Evolutionary conservation across 371 early-diverging fungal species (phyloP), one percentile per base, ranked within the genome.

Genomic region (Mortierella sp.): DNA sequence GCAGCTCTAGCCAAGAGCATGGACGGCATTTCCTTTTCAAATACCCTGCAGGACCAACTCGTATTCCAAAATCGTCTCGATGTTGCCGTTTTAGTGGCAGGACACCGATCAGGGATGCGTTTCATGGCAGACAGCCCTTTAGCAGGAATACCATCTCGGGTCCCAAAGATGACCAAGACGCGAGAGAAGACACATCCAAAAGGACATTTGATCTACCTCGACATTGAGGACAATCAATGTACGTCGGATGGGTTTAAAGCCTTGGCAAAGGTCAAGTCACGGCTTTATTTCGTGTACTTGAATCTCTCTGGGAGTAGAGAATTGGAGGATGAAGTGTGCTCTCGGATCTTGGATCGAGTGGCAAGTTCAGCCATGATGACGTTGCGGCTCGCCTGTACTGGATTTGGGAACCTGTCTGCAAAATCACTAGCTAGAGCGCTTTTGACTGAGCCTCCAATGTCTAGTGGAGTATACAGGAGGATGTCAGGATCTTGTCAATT

Each of bases 191-290:
- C 70, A 23, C 70, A 73, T 8, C 26, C 45, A 0, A 53, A 35
- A 19, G 66, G 79, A 13, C 66, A 69, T 37, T 37, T 79, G 47
- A 66, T 79, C 26, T 79, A 72, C 23, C 64, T 79, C 28, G 79
- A 79, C 43, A 66, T 79, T 26, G 74, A 72, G 42, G 70, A 79
- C 40, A 79, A 79, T 29, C 66, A 73, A 7, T 79, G 79, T 34
- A 70, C 74, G 2, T 22, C 32, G 8, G 66, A 79, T 19, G 79
- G 74, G 13, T 79, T 79, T 45, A 63, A 54, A 40, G 40, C 66
- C 0, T 32, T 79, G 49, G 79, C 79, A 3, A 58, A 42, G 7
- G 49, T 79, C 59, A 69, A 69, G 63, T 65, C 74, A 2, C 49
- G 47, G 19, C 67, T 72, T 17, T 56, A 68, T 42, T 59, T 79